Evolutionary conservation across 345 rosid genomes (phyloP).

Genomic region (Syzygium oleosum): DNA sequence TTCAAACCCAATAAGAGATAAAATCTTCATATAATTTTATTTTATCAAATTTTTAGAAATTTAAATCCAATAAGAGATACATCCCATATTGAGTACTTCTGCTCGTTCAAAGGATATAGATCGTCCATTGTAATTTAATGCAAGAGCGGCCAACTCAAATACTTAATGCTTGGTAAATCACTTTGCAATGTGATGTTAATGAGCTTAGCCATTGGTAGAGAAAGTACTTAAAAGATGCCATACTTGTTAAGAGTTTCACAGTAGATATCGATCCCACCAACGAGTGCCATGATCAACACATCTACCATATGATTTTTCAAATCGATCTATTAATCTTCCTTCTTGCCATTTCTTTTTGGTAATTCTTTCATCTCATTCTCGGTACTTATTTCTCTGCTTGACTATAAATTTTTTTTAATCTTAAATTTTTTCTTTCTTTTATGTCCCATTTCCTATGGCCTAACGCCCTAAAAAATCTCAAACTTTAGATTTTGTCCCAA

Average conservation of each 20-base stretch:
- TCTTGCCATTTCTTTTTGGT: background rate
- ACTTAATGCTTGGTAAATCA: background rate
- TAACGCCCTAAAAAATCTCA: too few species aligned
- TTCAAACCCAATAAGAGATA: background rate
- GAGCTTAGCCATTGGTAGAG: background rate
- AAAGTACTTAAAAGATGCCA: background rate
- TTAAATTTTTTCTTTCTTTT: background rate
- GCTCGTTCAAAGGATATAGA: background rate
- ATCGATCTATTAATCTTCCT: background rate
- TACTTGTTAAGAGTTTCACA: background rate
- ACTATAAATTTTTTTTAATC: too few species aligned
- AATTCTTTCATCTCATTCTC: background rate
- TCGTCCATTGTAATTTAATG: background rate
- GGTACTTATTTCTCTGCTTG: background rate
- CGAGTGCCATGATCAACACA: background rate
- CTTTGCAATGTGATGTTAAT: background rate
- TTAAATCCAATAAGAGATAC: background rate
- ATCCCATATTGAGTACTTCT: background rate
- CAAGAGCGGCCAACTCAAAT: background rate
- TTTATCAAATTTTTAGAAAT: too few species aligned
- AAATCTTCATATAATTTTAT: background rate
- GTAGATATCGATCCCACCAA: background rate
- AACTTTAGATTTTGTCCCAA: too few species aligned
- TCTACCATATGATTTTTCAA: background rate
- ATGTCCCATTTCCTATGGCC: too few species aligned